Evolutionary conservation across 257 asterid genomes (phyloP), one percentile per base, ranked within the genome.

Genomic region (Scutellaria minor): DNA sequence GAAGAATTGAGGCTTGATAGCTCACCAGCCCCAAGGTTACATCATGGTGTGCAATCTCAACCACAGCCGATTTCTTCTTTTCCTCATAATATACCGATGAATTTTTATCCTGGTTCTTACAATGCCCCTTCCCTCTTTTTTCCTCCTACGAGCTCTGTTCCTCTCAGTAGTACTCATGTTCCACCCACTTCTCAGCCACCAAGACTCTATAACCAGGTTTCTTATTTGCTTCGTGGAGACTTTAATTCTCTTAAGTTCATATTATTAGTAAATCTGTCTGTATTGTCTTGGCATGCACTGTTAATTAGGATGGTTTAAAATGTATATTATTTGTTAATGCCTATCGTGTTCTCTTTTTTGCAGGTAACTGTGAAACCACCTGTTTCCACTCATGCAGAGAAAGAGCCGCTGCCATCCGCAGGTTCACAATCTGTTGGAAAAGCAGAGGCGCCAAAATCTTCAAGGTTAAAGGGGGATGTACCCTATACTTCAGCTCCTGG

Each of bases 1-100:
- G 98, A 91, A 77, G 99, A 91, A 67, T 71, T 94, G 89, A 94
- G 85, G 87, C 92, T 92, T 71, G 97, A 92, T 56, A 82, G 83
- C 14, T 80, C 92, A 27, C 75, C 82, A 9, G 89, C 72, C 62
- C 82, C 81, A 14, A 88, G 91, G 83, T 75, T 87, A 46, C 88
- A 87, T 78, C 77, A 89, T 76, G 81, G 64, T 75, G 80, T 77
- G 83, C 83, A 80, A 70, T 80, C 94, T 83, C 96, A 84, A 37
- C 79, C 93, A 40, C 97, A 87, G 74, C 82, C 92, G 46, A 75
- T 85, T 52, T 64, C 88, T 1, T 77, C 99, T 63, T 87, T 82
- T 81, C 80, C 92, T 35, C 87, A 89, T 70, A 83, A 81, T 68
- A 89, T 75, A 56, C 85, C 70, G 7, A 74, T 85, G 80, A 84